phyloP scores from a whole-genome alignment of 495 filamentous ascomycete species.

The Aspergillus incahuasiensis region DNA sequence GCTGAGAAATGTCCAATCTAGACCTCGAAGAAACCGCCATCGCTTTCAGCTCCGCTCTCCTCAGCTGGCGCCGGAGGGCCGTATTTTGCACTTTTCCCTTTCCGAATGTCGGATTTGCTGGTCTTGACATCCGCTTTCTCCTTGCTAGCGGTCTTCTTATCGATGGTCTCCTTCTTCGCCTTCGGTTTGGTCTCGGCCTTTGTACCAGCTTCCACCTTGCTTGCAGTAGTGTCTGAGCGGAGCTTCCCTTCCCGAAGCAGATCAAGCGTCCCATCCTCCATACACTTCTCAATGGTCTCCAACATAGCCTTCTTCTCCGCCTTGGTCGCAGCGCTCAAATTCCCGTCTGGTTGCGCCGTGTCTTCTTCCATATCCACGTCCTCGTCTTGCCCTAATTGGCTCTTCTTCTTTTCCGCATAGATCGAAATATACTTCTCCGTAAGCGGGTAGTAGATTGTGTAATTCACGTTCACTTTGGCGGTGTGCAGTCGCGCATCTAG shows the following conservation, averaged over 20 bases:
- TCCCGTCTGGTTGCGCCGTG: background rate
- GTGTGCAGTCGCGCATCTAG: slow-evolving; percentile 58
- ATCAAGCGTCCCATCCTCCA: slow-evolving; percentile 59
- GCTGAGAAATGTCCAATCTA: slow-evolving; percentile 8
- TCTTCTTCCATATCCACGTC: slow-evolving; percentile 6
- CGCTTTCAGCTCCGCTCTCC: slow-evolving; percentile 45
- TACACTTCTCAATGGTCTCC: slow-evolving; percentile 62
- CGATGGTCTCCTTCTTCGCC: background rate
- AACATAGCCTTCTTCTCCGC: slow-evolving; percentile 59
- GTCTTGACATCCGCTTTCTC: slow-evolving; percentile 13
- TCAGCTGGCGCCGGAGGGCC: slow-evolving; percentile 14
- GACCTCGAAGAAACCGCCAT: slow-evolving; percentile 53
- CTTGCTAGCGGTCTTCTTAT: slow-evolving; percentile 8
- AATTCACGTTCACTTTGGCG: slow-evolving; percentile 78
- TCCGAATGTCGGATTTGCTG: slow-evolving; percentile 11
- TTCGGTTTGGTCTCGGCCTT: too few relatives aligned
- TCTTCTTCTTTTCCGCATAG: slow-evolving; percentile 49
- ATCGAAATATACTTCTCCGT: slow-evolving; percentile 74
- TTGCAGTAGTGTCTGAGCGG: slow-evolving; percentile 2
- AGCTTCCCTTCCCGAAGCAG: slow-evolving; percentile 51
- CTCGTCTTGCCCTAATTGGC: slow-evolving; percentile 8
- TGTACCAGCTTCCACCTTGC: too few relatives aligned
- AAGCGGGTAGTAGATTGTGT: slow-evolving; percentile 78
- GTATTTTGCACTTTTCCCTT: slow-evolving; percentile 14
- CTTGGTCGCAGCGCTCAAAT: background rate